Conservation (phyloP, 176 grass and related monocot genomes). For the Melocanna baccifera region DNA sequence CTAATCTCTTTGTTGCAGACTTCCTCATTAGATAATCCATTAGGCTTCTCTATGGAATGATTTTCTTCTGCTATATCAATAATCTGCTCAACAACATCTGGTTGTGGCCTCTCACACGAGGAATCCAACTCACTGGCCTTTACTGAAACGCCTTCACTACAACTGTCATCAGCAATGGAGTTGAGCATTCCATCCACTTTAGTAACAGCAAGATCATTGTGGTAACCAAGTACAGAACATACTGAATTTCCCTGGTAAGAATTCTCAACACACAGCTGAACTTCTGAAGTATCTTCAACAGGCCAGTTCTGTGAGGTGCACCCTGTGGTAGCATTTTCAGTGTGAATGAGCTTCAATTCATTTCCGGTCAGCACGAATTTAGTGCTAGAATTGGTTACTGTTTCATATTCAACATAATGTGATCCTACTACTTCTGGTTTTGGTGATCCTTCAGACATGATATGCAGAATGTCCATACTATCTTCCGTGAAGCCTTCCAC, state of each 20-base stretch:
- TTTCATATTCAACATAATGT: slow-evolving; percentile 16
- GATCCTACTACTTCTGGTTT: slow-evolving; percentile 19
- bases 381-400: neutral
- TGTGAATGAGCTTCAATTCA: neutral
- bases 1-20: slow-evolving; percentile 15
- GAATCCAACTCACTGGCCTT: slow-evolving; percentile 27
- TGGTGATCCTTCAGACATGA: slow-evolving; percentile 24
- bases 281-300: slow-evolving; percentile 19
- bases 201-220: slow-evolving; percentile 26
- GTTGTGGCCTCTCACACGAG: slow-evolving; percentile 21
- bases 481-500: slow-evolving; percentile 5
- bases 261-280: slow-evolving; percentile 25
- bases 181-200: neutral
- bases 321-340: slow-evolving; percentile 20
- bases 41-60: slow-evolving; percentile 1
- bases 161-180: slow-evolving; percentile 1
- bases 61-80: neutral
- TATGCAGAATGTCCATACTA: neutral
- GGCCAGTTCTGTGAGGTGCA: slow-evolving; percentile 7
- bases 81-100: neutral
- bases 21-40: slow-evolving; percentile 17
- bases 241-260: slow-evolving; percentile 2
- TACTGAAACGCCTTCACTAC: neutral
- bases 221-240: slow-evolving; percentile 15
- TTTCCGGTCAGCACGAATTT: neutral